Evolutionary conservation across 1,284 basidiomycete species (phyloP).

Genomic region (Ceratobasidium theobromae): DNA sequence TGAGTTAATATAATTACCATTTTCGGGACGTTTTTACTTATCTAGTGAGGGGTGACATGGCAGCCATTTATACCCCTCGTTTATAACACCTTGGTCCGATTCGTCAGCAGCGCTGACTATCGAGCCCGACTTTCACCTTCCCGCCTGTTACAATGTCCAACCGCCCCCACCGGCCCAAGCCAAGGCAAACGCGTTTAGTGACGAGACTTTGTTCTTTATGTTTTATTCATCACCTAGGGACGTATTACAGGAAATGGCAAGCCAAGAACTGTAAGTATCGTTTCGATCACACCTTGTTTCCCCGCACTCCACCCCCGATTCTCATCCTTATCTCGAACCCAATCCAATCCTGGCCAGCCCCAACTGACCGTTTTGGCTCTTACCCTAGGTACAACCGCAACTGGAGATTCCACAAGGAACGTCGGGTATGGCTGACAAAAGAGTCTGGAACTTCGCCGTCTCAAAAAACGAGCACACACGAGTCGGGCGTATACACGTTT

Average conservation of each 20-base stretch:
- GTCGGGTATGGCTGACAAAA: constrained; percentile 94
- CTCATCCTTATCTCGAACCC: too few relatives aligned
- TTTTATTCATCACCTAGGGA: constrained; percentile 96
- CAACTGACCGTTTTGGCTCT: background rate
- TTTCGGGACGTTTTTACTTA: constrained; percentile 27
- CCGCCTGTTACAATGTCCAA: constrained; percentile 91
- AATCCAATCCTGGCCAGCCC: too few relatives aligned
- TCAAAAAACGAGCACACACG: constrained; percentile 86
- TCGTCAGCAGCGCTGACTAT: constrained; percentile 79
- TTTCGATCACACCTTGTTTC: background rate
- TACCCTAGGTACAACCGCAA: constrained; percentile 82
- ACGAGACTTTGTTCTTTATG: constrained; percentile 98
- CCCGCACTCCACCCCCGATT: too few relatives aligned
- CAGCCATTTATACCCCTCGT: constrained; percentile 87
- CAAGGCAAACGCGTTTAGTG: constrained; percentile 88
- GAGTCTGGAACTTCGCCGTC: constrained; percentile 80
- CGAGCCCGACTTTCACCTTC: constrained; percentile 90
- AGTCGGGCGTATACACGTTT: constrained; percentile 87
- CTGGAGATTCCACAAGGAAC: constrained; percentile 97
- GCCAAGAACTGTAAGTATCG: constrained; percentile 87
- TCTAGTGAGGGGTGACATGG: background rate
- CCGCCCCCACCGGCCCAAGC: constrained; percentile 84
- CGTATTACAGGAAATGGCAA: constrained; percentile 91
- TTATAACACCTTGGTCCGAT: constrained; percentile 97
- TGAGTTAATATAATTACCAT: constrained; percentile 48